Conservation (phyloP, 192 early-diverging fungal genomes). For the Coemansia sp. region DNA sequence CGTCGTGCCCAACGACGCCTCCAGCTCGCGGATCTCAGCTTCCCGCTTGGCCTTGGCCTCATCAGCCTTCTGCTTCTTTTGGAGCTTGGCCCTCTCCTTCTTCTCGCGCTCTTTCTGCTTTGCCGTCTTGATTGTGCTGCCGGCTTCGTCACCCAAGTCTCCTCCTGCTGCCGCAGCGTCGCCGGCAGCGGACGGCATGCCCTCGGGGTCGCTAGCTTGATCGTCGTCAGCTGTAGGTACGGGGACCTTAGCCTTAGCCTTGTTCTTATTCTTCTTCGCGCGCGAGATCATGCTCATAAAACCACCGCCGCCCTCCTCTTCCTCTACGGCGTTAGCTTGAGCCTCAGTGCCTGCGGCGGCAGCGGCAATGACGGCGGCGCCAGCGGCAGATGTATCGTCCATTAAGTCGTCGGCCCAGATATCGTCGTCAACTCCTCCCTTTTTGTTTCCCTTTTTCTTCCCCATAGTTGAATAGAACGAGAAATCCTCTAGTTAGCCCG, state of each 20-base stretch:
- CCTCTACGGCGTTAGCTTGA: slow-evolving; percentile 35
- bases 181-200: slow-evolving; percentile 15
- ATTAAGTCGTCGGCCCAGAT: slow-evolving; percentile 37
- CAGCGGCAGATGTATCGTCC: slow-evolving; percentile 16
- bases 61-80: slow-evolving; percentile 47
- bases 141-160: slow-evolving; percentile 52
- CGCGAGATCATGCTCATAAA: slow-evolving; percentile 30
- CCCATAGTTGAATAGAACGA: slow-evolving; percentile 12
- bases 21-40: slow-evolving; percentile 31
- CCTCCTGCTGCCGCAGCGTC: slow-evolving; percentile 4
- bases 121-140: slow-evolving; percentile 56
- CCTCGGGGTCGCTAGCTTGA: not conserved
- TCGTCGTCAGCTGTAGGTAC: slow-evolving; percentile 1
- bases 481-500: not conserved
- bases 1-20: slow-evolving; percentile 25
- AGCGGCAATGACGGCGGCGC: slow-evolving; percentile 5
- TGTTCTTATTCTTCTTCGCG: slow-evolving; percentile 32
- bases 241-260: slow-evolving; percentile 15
- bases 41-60: slow-evolving; percentile 52
- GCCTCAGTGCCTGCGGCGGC: slow-evolving; percentile 12
- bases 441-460: slow-evolving; percentile 26
- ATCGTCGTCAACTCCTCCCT: slow-evolving; percentile 17
- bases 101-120: slow-evolving; percentile 59
- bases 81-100: slow-evolving; percentile 50
- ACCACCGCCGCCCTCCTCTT: slow-evolving; percentile 11